Evolutionary conservation across 2,329 filamentous ascomycete genomes (phyloP).

Genomic region (Fusarium palustre): DNA sequence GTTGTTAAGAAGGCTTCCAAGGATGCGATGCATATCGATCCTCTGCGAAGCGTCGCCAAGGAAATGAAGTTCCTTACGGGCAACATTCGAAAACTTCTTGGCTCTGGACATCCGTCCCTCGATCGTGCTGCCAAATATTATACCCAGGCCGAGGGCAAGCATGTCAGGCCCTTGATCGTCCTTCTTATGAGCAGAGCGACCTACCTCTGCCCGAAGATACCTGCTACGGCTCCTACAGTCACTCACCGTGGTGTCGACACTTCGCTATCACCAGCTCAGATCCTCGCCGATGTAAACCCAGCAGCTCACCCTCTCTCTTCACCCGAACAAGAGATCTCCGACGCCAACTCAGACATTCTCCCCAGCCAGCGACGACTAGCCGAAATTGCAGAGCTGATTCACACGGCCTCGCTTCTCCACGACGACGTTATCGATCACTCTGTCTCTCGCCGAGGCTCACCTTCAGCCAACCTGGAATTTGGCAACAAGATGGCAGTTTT

Average conservation of each 20-base stretch:
- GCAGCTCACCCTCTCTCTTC: slow-evolving; percentile 60
- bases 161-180: slow-evolving; percentile 93
- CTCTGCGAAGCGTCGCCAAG: slow-evolving; percentile 89
- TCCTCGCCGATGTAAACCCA: slow-evolving; percentile 86
- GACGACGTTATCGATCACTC: slow-evolving; percentile 99
- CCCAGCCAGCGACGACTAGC: slow-evolving; percentile 93
- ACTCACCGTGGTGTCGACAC: slow-evolving; percentile 63
- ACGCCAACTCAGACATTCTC: slow-evolving; percentile 75
- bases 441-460: slow-evolving; percentile 81
- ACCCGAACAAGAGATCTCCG: slow-evolving; percentile 52
- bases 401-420: slow-evolving; percentile 94
- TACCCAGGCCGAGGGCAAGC: slow-evolving; percentile 95
- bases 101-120: slow-evolving; percentile 92
- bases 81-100: slow-evolving; percentile 92
- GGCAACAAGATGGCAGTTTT: slow-evolving; percentile 99
- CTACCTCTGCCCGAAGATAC: slow-evolving; percentile 75
- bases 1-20: slow-evolving; percentile 72
- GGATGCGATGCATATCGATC: slow-evolving; percentile 81
- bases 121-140: slow-evolving; percentile 99
- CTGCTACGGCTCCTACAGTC: slow-evolving; percentile 55
- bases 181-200: slow-evolving; percentile 97
- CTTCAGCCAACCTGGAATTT: slow-evolving; percentile 93
- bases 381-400: slow-evolving; percentile 97
- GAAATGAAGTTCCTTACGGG: slow-evolving; percentile 97
- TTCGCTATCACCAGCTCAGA: slow-evolving; percentile 64